A percentile compares a stretch with the other conserved stretches of the same genome.
Evolutionary conservation across 2,329 filamentous ascomycete genomes (phyloP).

Genomic region (Gaeumannomyces sp.): DNA sequence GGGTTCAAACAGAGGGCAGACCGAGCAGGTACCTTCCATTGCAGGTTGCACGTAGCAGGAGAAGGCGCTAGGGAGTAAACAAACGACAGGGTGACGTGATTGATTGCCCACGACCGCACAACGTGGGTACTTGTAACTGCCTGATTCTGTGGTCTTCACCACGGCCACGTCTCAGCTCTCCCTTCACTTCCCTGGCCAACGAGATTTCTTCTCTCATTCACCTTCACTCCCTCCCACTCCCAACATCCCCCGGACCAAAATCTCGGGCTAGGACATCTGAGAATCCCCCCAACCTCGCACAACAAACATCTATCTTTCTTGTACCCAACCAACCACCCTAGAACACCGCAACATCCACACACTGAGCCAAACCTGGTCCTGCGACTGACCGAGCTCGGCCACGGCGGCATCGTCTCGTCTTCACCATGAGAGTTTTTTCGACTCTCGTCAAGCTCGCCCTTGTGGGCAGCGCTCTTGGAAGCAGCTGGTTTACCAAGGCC

Average conservation of each 20-base stretch:
- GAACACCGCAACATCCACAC: background rate
- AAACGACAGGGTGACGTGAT: conserved; percentile 15
- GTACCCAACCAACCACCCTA: background rate
- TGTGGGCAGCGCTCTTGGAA: conserved; percentile 63
- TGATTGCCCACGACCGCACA: conserved; percentile 10
- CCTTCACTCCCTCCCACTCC: background rate
- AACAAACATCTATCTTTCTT: background rate
- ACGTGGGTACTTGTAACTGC: conserved; percentile 1
- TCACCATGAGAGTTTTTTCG: conserved; percentile 68
- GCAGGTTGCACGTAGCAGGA: background rate
- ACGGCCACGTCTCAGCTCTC: background rate
- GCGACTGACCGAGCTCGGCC: background rate
- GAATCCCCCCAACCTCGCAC: background rate
- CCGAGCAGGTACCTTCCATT: background rate
- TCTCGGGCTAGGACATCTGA: background rate
- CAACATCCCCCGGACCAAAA: background rate
- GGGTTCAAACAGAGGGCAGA: background rate
- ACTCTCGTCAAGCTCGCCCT: conserved; percentile 66
- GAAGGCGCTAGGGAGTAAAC: conserved; percentile 7
- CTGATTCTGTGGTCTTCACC: conserved; percentile 1
- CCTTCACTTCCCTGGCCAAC: background rate
- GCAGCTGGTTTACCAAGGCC: conserved; percentile 79
- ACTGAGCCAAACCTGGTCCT: background rate
- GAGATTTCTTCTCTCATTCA: background rate
- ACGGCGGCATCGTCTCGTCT: conserved; percentile 3